Evolutionary conservation across 768 basidiomycete species (phyloP), one percentile per base, ranked within the genome.

Genomic region (Leccinum pellstonianum): DNA sequence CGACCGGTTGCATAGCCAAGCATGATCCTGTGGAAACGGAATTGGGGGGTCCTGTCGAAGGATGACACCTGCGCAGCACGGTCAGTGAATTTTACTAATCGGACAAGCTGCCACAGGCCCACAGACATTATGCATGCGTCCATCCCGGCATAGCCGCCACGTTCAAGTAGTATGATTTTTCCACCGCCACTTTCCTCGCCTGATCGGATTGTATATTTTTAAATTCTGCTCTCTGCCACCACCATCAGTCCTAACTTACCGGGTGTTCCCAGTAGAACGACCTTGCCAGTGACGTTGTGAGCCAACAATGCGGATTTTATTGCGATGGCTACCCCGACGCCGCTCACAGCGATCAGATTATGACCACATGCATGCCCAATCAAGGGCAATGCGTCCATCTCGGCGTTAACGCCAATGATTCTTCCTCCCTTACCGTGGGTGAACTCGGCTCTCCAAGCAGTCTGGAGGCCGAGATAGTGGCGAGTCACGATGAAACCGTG

Each of bases 161-260:
- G 80, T 60, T 93, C 82, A 11, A 93, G 77, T 21, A 95, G 76
- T 33, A 83, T 80, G 51, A 87, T 78, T 75, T 95, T 95, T 14
- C 93, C 93, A 11, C 85, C 88, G 10, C 88, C 88, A 11, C 76
- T 75, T 76, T 94, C 92, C 74, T 94, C 92, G 29, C 86, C 92
- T 90, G 59, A 51, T 62, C 29, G 62, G 55, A 57, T 55, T 50
- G 52, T 55, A 33, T 25, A 55, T 51, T 43, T 49, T 49, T 47
- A 55, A 53, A 35, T 55, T 46, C 21, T 58, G 49, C 15, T 12
- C 49, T 35, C 15, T 29, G 29, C 6, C 35, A 19, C 46, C 38
- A 54, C 46, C 38, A 54, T 27, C 21, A 57, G 51, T 58, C 48
- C 31, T 49, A 54, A 61, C 66, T 64, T 75, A 86, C 85, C 85